Base-by-base conservation (phyloP, 768 basidiomycete species). In the Cytidiella melzeri region DNA sequence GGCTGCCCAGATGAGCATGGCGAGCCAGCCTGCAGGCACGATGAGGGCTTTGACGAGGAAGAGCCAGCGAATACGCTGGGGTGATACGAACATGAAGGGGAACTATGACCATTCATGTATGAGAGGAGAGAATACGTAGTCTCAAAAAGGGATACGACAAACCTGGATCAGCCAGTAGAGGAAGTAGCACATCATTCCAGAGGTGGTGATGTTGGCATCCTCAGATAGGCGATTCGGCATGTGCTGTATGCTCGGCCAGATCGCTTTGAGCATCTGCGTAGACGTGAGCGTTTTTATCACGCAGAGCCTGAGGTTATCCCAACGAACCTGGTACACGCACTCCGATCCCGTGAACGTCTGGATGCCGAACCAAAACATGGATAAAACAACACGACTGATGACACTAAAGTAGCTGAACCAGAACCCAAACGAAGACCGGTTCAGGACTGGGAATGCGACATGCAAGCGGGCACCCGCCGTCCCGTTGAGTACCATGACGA, bases 361-460 rank as follows among this genome's bases (percentile, higher is more conserved):
- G 15, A 87, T 75, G 5, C 80, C 81, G 51, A 87, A 87, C 87
- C 90, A 92, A 64, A 91, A 87, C 75, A 90, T 78, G 30, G 85
- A 73, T 20, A 92, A 75, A 18, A 89, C 67, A 39, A 82, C 76
- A 19, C 89, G 79, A 55, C 85, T 88, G 50, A 92, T 62, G 41
- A 93, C 85, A 50, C 79, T 81, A 64, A 92, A 92, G 67, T 90
- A 92, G 61, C 87, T 87, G 58, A 92, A 77, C 81, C 86, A 92
- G 69, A 91, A 92, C 1, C 92, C 91, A 57, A 92, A 88, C 0
- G 86, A 90, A 1, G 90, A 89, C 13, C 91, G 74, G 56, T 84
- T 88, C n/a, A 91, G 71, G 43, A 92, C 76, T 1, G 80, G 75
- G 61, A 91, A 91, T 0, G 85, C 79, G 21, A 92, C 69, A 56